Conservation (phyloP, 805 yeast species). For the Tetrapisispora nanseiensis region DNA sequence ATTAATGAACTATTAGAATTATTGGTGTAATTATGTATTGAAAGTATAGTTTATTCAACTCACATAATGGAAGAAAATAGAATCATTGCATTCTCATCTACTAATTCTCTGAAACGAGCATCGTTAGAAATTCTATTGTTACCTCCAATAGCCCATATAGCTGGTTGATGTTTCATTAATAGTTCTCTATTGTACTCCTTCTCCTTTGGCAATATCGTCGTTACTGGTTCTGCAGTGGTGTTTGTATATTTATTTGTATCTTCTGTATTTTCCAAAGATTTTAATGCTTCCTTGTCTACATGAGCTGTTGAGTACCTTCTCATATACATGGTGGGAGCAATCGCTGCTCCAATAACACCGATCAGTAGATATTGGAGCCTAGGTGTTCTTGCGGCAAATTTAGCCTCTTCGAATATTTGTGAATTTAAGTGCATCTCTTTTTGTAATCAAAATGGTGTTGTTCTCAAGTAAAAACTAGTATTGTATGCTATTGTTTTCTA, state of each 20-base stretch:
- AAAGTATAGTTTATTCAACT: neutral
- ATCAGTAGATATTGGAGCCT: slow-evolving; percentile 18
- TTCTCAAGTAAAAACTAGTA: too few relatives aligned
- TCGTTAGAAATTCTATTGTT: neutral
- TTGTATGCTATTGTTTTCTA: too few relatives aligned
- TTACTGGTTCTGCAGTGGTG: neutral
- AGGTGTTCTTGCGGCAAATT: slow-evolving; percentile 18
- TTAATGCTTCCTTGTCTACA: neutral
- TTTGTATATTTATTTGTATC: neutral
- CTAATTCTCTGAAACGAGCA: neutral
- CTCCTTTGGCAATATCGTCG: neutral
- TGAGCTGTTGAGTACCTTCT: neutral
- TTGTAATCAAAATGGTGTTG: too few relatives aligned
- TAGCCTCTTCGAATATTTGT: slow-evolving; percentile 21
- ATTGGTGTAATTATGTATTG: too few relatives aligned
- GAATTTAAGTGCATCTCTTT: slow-evolving; percentile 21
- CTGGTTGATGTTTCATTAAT: neutral
- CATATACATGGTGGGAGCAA: slow-evolving; percentile 21
- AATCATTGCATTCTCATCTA: slow-evolving; percentile 1
- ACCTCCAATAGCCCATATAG: neutral
- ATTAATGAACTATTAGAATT: too few relatives aligned
- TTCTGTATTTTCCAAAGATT: neutral
- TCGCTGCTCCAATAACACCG: slow-evolving; percentile 22
- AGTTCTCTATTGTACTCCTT: neutral
- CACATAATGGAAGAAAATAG: slow-evolving; percentile 18